Percentiles rank a stretch among this genome's conserved stretches.
Evolutionary conservation across 192 early-diverging fungal species (phyloP).

Genomic region (Chytriomyces confervae): DNA sequence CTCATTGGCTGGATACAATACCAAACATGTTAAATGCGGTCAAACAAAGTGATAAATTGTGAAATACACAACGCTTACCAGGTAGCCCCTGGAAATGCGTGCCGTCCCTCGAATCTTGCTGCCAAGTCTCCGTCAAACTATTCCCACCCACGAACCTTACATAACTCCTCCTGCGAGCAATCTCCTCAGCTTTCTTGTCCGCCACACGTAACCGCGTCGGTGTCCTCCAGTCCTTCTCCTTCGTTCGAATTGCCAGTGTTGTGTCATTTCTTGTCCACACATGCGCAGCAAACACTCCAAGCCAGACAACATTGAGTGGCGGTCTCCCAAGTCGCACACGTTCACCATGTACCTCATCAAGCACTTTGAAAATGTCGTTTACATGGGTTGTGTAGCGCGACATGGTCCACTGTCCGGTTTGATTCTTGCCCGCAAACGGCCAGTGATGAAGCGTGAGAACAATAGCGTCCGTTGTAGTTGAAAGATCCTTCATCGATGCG

Average conservation of each 20-base stretch:
- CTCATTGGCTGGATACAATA: slow-evolving; percentile 5
- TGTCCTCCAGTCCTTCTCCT: background rate
- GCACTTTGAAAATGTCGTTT: background rate
- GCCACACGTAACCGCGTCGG: background rate
- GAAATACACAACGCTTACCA: too few species aligned
- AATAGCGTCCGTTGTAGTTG: background rate
- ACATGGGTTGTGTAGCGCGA: background rate
- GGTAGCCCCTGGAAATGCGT: slow-evolving; percentile 1
- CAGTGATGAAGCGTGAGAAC: background rate
- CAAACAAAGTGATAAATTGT: too few species aligned
- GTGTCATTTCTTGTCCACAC: background rate
- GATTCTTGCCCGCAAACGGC: background rate
- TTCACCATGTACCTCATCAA: background rate
- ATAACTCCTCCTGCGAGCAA: background rate
- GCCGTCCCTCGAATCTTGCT: slow-evolving; percentile 10
- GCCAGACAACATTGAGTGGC: background rate
- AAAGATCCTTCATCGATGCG: background rate
- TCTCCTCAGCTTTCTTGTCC: background rate
- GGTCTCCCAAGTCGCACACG: background rate
- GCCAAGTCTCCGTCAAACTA: slow-evolving; percentile 4
- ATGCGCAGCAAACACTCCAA: background rate
- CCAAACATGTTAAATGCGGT: too few species aligned
- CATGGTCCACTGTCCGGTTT: background rate
- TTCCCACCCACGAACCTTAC: background rate
- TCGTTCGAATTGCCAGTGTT: background rate